A percentile compares a stretch with the other conserved stretches of the same genome.
These are phyloP conservation scores for Cardamine chenopodiifolia DNA, from an alignment of 345 rosid species.

Conservation along the genomic window DNA sequence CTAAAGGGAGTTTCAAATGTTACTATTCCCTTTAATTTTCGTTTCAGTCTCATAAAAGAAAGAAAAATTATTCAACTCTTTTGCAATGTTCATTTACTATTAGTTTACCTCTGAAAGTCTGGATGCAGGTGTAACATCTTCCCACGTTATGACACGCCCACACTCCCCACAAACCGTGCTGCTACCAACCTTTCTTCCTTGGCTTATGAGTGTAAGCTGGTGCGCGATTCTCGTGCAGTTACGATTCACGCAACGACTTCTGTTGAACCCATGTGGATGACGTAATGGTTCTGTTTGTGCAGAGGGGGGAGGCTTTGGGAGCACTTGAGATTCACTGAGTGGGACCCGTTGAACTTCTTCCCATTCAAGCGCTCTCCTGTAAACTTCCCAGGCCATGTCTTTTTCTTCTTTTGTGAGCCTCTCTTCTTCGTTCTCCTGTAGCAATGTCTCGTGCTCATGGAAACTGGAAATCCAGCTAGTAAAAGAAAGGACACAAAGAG, in stretches of 20 bases:
- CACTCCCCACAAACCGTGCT: constrained; percentile 93
- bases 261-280: constrained; percentile 47
- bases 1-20: constrained; percentile 6
- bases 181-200: constrained; percentile 74
- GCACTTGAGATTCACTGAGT: constrained; percentile 53
- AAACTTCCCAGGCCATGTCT: constrained; percentile 99
- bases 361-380: constrained; percentile 71
- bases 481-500: neutral
- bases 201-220: constrained; percentile 89
- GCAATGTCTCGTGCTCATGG: constrained; percentile 96
- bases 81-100: constrained; percentile 35
- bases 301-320: constrained; percentile 52
- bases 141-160: constrained; percentile 85
- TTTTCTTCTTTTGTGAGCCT: constrained; percentile 97
- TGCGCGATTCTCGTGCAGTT: constrained; percentile 85
- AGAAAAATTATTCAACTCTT: neutral
- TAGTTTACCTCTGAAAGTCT: constrained; percentile 44
- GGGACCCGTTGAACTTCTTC: constrained; percentile 87
- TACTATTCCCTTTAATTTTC: constrained; percentile 11
- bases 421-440: constrained; percentile 99
- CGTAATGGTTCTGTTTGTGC: constrained; percentile 33
- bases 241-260: constrained; percentile 58
- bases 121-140: constrained; percentile 44
- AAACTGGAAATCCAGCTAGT: constrained; percentile 87
- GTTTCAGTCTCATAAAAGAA: neutral